Base-by-base conservation (phyloP, 257 asterid species). In the Nicotiana undulata region DNA sequence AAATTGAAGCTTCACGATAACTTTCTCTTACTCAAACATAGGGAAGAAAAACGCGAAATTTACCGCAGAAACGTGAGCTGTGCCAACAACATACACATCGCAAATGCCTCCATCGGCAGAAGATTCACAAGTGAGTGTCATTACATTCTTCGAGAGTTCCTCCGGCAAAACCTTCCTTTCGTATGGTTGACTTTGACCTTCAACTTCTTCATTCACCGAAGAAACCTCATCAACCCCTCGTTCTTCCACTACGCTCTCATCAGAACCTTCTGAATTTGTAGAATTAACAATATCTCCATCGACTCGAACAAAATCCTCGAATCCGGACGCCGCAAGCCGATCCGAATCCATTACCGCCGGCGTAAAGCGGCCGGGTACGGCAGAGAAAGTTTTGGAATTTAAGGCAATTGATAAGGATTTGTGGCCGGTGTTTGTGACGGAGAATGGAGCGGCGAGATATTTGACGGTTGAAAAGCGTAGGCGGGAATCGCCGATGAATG, bases 31-130 rank as follows among this genome's bases (percentile, higher is more conserved):
- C 31, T 79, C 56, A 68, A 81, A 28, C 29, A 10, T 76, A 37
- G 31, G 11, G 77, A 68, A 68, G 77, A 44, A 68, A 68, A 68
- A 68, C 56, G 11, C 6, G 20, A 40, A 68, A 20, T 40, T 70
- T 70, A 70, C 58, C 22, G 20, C 77, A 44, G 55, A 77, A 81
- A 93, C 98, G 80, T 95, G 98, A 37, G 97, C 97, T 3, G 98
- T 95, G 37, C 99, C 98, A 51, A 93, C 92, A 83, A 95, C 65
- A 86, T 92, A 92, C 51, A 95, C 96, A 82, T 95, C 96, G 82
- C 98, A 93, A 77, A 89, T 80, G 77, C 96, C 98, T 26, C 95
- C 94, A 1, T 88, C 94, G 1, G 92, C 97, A 18, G 90, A 4
- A 59, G 98, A 91, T 9, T 92, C 97, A 79, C 99, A 93, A 12